phyloP scores from a whole-genome alignment of 2,329 filamentous ascomycete species.

The Beauveria brongniartii region DNA sequence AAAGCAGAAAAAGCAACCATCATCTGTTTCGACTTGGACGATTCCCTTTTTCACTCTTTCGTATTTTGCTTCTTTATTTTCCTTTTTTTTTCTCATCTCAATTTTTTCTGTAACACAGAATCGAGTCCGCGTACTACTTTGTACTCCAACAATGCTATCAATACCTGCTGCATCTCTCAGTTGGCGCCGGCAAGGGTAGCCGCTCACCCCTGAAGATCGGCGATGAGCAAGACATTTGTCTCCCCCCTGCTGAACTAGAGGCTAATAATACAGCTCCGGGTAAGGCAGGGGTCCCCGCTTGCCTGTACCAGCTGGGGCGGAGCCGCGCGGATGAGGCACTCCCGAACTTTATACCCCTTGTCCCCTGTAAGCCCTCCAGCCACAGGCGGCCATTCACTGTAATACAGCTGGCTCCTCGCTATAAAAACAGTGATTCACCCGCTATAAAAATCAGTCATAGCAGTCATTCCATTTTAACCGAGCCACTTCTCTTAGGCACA shows the following conservation, averaged over 20 bases:
- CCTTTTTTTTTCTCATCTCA: too few species aligned
- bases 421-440: background rate
- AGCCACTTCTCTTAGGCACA: background rate
- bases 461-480: too few species aligned
- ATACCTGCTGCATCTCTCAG: too few species aligned
- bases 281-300: background rate
- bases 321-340: background rate
- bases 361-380: background rate
- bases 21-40: too few species aligned
- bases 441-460: background rate
- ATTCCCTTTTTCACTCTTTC: too few species aligned
- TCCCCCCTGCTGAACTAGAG: background rate
- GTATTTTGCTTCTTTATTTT: too few species aligned
- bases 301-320: background rate
- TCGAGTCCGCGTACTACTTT: too few species aligned
- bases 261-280: too few species aligned
- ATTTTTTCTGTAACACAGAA: too few species aligned
- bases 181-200: background rate
- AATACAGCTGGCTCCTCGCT: background rate
- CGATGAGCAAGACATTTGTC: background rate
- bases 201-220: conserved; percentile 3
- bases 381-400: background rate
- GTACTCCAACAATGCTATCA: too few species aligned
- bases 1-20: too few species aligned
- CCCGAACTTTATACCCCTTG: background rate